Evolutionary conservation across 2,329 filamentous ascomycete genomes (phyloP), one percentile per base, ranked within the genome.

Genomic region (Fusarium kyushuense): DNA sequence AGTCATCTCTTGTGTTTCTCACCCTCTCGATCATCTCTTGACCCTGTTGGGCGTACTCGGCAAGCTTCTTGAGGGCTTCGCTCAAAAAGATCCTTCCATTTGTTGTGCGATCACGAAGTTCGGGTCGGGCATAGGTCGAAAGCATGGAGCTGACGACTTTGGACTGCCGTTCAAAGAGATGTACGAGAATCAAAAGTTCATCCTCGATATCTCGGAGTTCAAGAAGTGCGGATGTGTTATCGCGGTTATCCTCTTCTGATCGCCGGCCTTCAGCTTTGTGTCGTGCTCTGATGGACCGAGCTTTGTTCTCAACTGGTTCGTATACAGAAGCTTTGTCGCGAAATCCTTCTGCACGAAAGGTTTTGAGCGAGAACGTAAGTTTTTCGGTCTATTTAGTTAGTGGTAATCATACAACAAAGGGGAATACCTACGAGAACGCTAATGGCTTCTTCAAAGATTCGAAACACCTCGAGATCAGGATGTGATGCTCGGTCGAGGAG

Each of bases 371-470:
- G 6, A 80, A 83, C 0, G 87, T 90, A 78, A 90, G 86, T 19
- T 85, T 83, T 71, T 90, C 88, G 2, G 85, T 89, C 86, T 89
- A 62, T 17, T 6, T 5, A 7, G 23, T 52, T 16, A 27, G 30
- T 3, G 27, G 1, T 8, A 10, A 3, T 9, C 16, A 0, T 2
- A 7, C 3, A 4, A 8, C 3, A 1, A 9, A 0, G 4, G 5
- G 4, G 19, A 5, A 2, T 9, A 11, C 79, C 45, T 74, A 89
- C 87, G 65, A 90, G 71, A 23, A 89, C 85, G 14, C 87, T 88
- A 32, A 90, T 87, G 7, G 87, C 88, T 63, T 90, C 88, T 67
- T 90, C 87, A 46, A 90, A 90, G 1, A 90, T 87, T 3, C 87
- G 84, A 59, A 90, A 88, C 0, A 90, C 81, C 60, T 90, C 87